phyloP scores from a whole-genome alignment of 192 early-diverging fungal genomes.

The Obelidium mucronatum region DNA sequence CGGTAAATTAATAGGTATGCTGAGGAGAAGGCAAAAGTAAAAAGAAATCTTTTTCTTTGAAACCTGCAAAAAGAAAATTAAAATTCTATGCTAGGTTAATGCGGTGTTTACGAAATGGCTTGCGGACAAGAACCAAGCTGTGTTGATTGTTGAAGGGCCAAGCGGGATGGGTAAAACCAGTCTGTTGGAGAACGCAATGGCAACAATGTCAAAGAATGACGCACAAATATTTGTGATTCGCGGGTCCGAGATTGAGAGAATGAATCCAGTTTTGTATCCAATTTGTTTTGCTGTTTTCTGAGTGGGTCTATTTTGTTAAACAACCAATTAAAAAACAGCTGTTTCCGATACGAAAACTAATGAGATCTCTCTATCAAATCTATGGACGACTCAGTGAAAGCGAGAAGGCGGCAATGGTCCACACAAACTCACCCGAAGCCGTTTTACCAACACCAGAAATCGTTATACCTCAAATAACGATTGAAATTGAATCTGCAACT shows the following conservation, averaged over 20 bases:
- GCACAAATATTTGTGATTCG: slow-evolving; percentile 28
- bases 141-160: slow-evolving; percentile 38
- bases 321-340: slow-evolving; percentile 2
- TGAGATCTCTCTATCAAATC: slow-evolving; percentile 16
- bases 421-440: not conserved
- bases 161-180: slow-evolving; percentile 44
- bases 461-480: slow-evolving; percentile 5
- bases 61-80: not conserved
- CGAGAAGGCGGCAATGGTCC: slow-evolving; percentile 8
- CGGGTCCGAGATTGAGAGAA: slow-evolving; percentile 35
- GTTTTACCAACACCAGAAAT: not conserved
- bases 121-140: not conserved
- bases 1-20: slow-evolving; percentile 4
- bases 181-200: slow-evolving; percentile 20
- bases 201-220: slow-evolving; percentile 8
- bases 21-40: slow-evolving; percentile 37
- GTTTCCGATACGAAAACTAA: slow-evolving; percentile 22
- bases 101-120: slow-evolving; percentile 21
- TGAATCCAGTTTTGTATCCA: slow-evolving; percentile 18
- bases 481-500: not conserved
- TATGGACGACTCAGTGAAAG: slow-evolving; percentile 1
- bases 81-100: not conserved
- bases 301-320: too few relatives aligned
- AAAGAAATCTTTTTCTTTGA: not conserved
- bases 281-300: not conserved